A percentile compares a stretch with the other conserved stretches of the same genome.
These are phyloP conservation scores for Antarctomyces pellizariae DNA, from an alignment of 495 filamentous ascomycete species.

Conservation along the genomic window DNA sequence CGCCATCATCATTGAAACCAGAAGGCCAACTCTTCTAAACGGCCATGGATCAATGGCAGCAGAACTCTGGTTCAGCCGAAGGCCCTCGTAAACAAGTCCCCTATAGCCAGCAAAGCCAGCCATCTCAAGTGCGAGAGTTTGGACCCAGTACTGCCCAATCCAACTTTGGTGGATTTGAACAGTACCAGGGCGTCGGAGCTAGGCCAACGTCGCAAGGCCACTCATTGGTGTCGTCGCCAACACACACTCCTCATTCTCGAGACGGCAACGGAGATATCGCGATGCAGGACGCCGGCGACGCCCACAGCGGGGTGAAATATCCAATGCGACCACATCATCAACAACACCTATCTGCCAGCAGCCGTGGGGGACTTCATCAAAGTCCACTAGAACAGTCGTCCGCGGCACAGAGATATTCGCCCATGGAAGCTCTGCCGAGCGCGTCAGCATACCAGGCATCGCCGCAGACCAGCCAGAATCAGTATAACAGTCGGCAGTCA, in stretches of 20 bases:
- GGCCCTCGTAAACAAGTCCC: constrained; percentile 26
- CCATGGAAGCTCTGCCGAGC: constrained; percentile 58
- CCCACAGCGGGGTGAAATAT: constrained; percentile 63
- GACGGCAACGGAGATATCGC: constrained; percentile 63
- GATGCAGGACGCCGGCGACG: constrained; percentile 73
- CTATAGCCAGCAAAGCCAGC: constrained; percentile 14
- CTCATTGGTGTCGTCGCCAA: constrained; percentile 36
- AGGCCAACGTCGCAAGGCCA: constrained; percentile 29
- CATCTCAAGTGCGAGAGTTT: constrained; percentile 17
- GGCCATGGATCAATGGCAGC: constrained; percentile 35
- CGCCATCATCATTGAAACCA: no score
- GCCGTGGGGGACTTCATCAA: constrained; percentile 25
- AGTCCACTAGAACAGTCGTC: constrained; percentile 39
- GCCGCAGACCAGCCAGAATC: constrained; percentile 15
- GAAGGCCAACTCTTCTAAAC: constrained; percentile 5
- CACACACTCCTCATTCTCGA: constrained; percentile 39
- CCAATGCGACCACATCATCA: constrained; percentile 46
- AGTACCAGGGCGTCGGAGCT: constrained; percentile 33
- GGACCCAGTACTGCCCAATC: constrained; percentile 17
- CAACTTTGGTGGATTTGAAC: constrained; percentile 48
- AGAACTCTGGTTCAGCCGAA: constrained; percentile 21
- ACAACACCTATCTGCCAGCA: constrained; percentile 23
- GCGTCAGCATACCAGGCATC: constrained; percentile 26
- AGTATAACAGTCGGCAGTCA: constrained; percentile 24
- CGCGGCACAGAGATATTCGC: constrained; percentile 79